These are phyloP conservation scores for Colletotrichum sansevieriae DNA, from an alignment of 2,329 filamentous ascomycete genomes.

Conservation along the genomic window DNA sequence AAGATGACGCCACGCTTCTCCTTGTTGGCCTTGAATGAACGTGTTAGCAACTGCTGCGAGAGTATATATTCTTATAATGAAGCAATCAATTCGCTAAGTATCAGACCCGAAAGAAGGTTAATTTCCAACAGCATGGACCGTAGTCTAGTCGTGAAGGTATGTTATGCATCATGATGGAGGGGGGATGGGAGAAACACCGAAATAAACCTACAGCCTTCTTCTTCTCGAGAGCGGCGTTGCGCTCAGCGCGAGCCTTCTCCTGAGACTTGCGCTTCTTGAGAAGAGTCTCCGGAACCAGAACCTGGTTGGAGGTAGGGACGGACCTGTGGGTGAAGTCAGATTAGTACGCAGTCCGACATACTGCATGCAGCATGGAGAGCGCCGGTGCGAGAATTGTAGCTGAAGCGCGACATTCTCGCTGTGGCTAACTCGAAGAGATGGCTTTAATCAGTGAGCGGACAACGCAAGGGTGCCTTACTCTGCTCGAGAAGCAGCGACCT, in stretches of 20 bases:
- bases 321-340: constrained; percentile 77
- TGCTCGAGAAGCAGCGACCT: background rate
- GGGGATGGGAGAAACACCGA: background rate
- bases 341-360: constrained; percentile 83
- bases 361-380: constrained; percentile 72
- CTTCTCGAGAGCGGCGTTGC: constrained; percentile 82
- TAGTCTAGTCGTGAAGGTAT: constrained; percentile 92
- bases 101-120: constrained; percentile 99
- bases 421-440: constrained; percentile 85
- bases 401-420: constrained; percentile 91
- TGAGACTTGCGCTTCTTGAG: constrained; percentile 99
- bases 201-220: constrained; percentile 87
- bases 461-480: constrained; percentile 41
- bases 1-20: constrained; percentile 99
- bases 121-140: constrained; percentile 97
- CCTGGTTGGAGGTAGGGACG: constrained; percentile 93
- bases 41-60: constrained; percentile 15
- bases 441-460: constrained; percentile 82
- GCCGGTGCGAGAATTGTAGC: constrained; percentile 95
- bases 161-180: constrained; percentile 83
- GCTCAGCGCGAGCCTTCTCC: constrained; percentile 98
- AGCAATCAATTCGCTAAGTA: constrained; percentile 51
- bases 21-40: constrained; percentile 84
- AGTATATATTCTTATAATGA: constrained; percentile 41
- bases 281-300: constrained; percentile 98